These are phyloP conservation scores for Rutstroemia sp. DNA, from an alignment of 2,329 filamentous ascomycete genomes.

Conservation along the genomic window DNA sequence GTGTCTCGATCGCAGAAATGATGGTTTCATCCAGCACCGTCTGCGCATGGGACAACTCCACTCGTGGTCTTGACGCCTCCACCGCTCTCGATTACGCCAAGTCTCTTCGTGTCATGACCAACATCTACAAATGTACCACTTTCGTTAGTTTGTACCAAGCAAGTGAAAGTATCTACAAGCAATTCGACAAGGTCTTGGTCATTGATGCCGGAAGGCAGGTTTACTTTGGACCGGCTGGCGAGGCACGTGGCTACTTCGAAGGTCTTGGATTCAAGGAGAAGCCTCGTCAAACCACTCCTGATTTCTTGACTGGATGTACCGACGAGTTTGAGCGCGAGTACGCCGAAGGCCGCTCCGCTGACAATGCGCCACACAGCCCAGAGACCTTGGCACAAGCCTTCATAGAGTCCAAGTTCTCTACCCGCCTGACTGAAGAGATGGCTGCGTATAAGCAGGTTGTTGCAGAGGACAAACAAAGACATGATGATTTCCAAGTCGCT, in stretches of 20 bases:
- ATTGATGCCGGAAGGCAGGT: constrained; percentile 66
- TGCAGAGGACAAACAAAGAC: constrained; percentile 55
- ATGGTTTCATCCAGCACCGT: constrained; percentile 66
- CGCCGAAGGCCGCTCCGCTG: constrained; percentile 54
- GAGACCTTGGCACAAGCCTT: constrained; percentile 65
- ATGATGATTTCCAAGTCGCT: constrained; percentile 70
- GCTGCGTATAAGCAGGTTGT: constrained; percentile 57
- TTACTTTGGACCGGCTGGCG: constrained; percentile 53
- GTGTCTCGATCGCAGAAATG: constrained; percentile 72
- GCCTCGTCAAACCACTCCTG: constrained; percentile 59
- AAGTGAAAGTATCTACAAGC: constrained; percentile 59
- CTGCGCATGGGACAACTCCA: constrained; percentile 74
- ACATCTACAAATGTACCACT: constrained; percentile 64
- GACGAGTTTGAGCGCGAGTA: constrained; percentile 67
- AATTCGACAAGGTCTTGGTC: constrained; percentile 76
- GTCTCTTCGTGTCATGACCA: constrained; percentile 64
- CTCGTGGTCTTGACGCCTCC: constrained; percentile 68
- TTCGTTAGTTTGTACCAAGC: constrained; percentile 64
- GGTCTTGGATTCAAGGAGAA: constrained; percentile 54
- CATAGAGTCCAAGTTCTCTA: constrained; percentile 52
- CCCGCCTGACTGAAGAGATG: constrained; percentile 58
- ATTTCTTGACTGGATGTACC: constrained; percentile 70
- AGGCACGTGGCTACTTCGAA: constrained; percentile 66
- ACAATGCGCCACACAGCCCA: constrained; percentile 61
- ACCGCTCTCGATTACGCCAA: constrained; percentile 73